These are phyloP conservation scores for Candida tropicalis DNA, from an alignment of 1,139 yeast species.

Conservation along the genomic window DNA sequence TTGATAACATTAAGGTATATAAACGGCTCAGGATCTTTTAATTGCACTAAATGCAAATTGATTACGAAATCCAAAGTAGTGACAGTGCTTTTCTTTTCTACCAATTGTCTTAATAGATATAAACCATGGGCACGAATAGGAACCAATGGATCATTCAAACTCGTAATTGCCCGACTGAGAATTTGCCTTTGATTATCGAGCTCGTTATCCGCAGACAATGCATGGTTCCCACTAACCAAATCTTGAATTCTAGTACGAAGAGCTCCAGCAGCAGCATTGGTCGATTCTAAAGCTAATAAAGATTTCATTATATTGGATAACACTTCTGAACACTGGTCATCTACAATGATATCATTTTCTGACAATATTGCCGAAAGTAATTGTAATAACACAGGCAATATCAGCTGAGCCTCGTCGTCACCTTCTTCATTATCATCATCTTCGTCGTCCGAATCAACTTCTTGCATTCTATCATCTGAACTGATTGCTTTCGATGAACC, in stretches of 20 bases:
- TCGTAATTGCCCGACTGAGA: constrained; percentile 59
- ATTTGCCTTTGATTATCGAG: constrained; percentile 24
- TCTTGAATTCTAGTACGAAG: constrained; percentile 32
- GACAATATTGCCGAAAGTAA: constrained; percentile 56
- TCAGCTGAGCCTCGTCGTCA: constrained; percentile 20
- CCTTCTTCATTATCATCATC: constrained; percentile 44
- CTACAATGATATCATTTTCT: constrained; percentile 38
- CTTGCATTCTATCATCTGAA: constrained; percentile 7
- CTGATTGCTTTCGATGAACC: constrained; percentile 11
- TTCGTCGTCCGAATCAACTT: constrained; percentile 39
- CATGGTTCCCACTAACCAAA: constrained; percentile 30
- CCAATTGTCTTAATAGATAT: constrained; percentile 60
- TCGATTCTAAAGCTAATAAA: constrained; percentile 23
- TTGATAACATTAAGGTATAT: constrained; percentile 83
- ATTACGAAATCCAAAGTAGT: constrained; percentile 58
- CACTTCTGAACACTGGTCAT: constrained; percentile 21
- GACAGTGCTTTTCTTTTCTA: constrained; percentile 51
- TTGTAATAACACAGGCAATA: constrained; percentile 47
- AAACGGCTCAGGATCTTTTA: constrained; percentile 83
- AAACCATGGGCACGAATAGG: constrained; percentile 91
- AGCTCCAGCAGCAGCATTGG: constrained; percentile 21
- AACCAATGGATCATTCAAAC: constrained; percentile 74
- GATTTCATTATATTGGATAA: constrained; percentile 31
- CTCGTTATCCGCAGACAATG: constrained; percentile 15
- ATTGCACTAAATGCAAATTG: constrained; percentile 61